Evolutionary conservation across 1,284 basidiomycete species (phyloP), one percentile per base, ranked within the genome.

Genomic region (Cutaneotrichosporon sp.): DNA sequence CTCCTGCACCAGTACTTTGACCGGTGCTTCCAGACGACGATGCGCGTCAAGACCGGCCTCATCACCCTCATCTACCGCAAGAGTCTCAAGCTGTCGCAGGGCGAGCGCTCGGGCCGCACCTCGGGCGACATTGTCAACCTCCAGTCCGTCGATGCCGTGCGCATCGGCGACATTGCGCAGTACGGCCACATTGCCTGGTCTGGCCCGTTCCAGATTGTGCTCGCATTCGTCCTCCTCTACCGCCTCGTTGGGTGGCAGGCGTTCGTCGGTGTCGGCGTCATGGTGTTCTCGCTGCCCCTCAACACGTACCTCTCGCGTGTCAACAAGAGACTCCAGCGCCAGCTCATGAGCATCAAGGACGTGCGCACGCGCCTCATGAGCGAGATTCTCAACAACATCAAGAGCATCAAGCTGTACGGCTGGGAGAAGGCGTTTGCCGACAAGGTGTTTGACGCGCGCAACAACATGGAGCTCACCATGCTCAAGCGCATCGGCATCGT

Each of bases 111-210:
- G 6, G 72, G 81, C 29, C 86, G 90, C 38, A 85, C 90, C 0
- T 88, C 91, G 0, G 95, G 95, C 4, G 93, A 97, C 72, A 93
- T 97, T 54, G 92, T 97, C 68, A 97, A 97, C 74, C 79, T 97
- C 29, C 95, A 95, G 89, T 89, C 87, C 13, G 91, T 95, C 22
- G 80, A 81, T 62, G 87, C 92, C 0, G 89, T 88, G 18, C 84
- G 92, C 33, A 82, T 98, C 53, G 92, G 93, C 69, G 94, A 97
- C 73, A 82, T 95, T 42, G 90, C 89, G 73, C 88, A 90, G 1
- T 93, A 91, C 72, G 89, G 79, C 18, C 79, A 80, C 56, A 82
- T 84, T 66, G 78, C 80, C 8, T 83, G 81, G 71, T 80, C 77
- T 1, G 83, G 83, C 10, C 80, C 80, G 9, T 76, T 81, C 69